These are phyloP conservation scores for Cytospora schulzeri DNA, from an alignment of 2,329 filamentous ascomycete genomes.

Conservation along the genomic window DNA sequence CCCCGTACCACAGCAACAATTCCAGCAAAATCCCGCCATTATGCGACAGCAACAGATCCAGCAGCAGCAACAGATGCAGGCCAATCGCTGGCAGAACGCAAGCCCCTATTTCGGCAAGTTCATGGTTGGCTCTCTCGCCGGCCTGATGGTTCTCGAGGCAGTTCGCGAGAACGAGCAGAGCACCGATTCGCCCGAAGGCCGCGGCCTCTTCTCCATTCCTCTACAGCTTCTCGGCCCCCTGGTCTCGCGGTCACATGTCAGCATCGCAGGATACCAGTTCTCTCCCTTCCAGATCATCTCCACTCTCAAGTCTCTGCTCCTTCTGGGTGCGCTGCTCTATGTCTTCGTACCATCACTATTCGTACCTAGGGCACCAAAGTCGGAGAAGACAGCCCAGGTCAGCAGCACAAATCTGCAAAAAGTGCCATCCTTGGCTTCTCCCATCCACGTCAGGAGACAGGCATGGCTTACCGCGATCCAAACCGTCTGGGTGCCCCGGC, in stretches of 20 bases:
- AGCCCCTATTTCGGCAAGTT: slow-evolving; percentile 70
- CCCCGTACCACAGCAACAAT: slow-evolving; percentile 44
- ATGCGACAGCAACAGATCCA: slow-evolving; percentile 60
- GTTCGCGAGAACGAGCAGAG: slow-evolving; percentile 67
- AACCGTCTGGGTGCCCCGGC: slow-evolving; percentile 86
- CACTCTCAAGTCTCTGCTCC: slow-evolving; percentile 54
- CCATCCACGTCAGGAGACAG: slow-evolving; percentile 81
- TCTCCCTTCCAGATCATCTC: slow-evolving; percentile 48
- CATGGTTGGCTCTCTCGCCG: slow-evolving; percentile 90
- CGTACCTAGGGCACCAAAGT: slow-evolving; percentile 54
- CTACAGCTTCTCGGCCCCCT: slow-evolving; percentile 56
- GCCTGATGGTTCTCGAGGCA: slow-evolving; percentile 88
- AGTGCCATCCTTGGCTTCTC: slow-evolving; percentile 74
- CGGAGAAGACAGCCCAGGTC: slow-evolving; percentile 45
- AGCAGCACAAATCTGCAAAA: slow-evolving; percentile 43
- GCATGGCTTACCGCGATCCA: slow-evolving; percentile 94
- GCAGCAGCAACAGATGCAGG: slow-evolving; percentile 52
- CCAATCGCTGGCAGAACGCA: slow-evolving; percentile 55
- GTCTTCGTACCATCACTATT: slow-evolving; percentile 58
- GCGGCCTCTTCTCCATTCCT: slow-evolving; percentile 68
- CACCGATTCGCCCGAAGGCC: slow-evolving; percentile 64
- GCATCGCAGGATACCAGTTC: slow-evolving; percentile 56
- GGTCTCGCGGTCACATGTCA: slow-evolving; percentile 52
- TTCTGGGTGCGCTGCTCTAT: slow-evolving; percentile 58
- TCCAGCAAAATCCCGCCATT: slow-evolving; percentile 45